These are phyloP conservation scores for Solanum chacoense DNA, from an alignment of 305 asterid species.

Conservation along the genomic window DNA sequence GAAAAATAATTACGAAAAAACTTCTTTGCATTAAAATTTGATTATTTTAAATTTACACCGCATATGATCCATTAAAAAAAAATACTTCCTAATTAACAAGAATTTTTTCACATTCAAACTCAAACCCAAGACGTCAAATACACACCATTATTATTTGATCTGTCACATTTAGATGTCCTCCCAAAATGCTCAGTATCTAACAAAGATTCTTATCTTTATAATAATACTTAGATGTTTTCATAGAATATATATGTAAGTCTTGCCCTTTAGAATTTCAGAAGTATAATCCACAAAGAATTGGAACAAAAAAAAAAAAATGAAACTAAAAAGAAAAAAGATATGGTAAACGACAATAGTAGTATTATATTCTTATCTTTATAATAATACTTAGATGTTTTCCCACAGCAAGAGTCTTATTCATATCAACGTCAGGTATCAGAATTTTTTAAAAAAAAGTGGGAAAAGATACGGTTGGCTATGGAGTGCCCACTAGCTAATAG, in stretches of 20 bases:
- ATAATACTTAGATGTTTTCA: no score
- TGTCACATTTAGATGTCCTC: background rate
- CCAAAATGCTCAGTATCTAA: background rate
- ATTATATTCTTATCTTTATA: background rate
- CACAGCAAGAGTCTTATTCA: background rate
- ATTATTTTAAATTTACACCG: no score
- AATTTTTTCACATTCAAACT: background rate
- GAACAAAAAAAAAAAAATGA: background rate
- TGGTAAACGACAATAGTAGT: background rate
- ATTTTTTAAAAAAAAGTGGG: background rate
- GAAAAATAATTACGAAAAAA: rapidly evolving
- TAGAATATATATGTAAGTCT: no score
- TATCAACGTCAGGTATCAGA: background rate
- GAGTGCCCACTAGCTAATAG: background rate
- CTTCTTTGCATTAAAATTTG: no score
- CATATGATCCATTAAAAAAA: background rate
- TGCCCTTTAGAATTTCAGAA: no score
- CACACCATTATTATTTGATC: no score
- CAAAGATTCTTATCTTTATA: background rate
- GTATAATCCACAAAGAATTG: background rate
- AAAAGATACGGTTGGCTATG: background rate
- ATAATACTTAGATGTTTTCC: background rate
- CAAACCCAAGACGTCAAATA: background rate
- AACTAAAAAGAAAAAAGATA: background rate
- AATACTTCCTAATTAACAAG: rapidly evolving